Percentiles rank a stretch among this genome's conserved stretches.
Evolutionary conservation across 306 rosid species (phyloP).

Genomic region (Erythrophleum fordii): DNA sequence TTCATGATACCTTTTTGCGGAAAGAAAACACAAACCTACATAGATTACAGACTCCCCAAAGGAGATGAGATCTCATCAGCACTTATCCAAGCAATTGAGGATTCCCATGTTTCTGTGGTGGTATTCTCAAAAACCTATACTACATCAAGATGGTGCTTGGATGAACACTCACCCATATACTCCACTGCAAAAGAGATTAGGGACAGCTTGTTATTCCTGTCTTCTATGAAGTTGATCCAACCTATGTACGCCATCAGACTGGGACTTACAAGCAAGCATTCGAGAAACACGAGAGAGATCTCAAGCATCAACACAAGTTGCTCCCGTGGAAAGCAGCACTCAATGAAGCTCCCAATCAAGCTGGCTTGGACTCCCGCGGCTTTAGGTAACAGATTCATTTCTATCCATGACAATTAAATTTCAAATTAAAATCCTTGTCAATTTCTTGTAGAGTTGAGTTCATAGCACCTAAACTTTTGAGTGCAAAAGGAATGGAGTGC

Average conservation of each 20-base stretch:
- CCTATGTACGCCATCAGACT: neutral
- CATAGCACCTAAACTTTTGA: too few species aligned
- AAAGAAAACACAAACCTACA: neutral
- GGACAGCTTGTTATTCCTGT: too few species aligned
- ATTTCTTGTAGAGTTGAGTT: too few species aligned
- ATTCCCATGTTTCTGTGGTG: neutral
- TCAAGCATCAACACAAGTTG: neutral
- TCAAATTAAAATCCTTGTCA: too few species aligned
- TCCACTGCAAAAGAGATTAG: too few species aligned
- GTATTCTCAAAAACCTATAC: neutral
- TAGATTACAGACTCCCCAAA: neutral
- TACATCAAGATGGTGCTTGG: too few species aligned
- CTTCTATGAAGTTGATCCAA: neutral
- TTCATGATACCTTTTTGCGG: neutral
- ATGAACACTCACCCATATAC: too few species aligned
- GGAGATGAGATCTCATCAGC: neutral
- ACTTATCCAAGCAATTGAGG: neutral
- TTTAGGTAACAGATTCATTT: neutral
- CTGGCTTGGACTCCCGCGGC: neutral
- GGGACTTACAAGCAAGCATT: neutral
- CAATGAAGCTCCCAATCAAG: neutral
- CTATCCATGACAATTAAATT: too few species aligned
- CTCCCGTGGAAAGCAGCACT: neutral
- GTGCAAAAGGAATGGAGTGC: constrained; percentile 1
- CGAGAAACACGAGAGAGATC: neutral